A percentile compares a stretch with the other conserved stretches of the same genome.
Evolutionary conservation across 179 eudicot species (phyloP).

Genomic region (Beta lomatogona): DNA sequence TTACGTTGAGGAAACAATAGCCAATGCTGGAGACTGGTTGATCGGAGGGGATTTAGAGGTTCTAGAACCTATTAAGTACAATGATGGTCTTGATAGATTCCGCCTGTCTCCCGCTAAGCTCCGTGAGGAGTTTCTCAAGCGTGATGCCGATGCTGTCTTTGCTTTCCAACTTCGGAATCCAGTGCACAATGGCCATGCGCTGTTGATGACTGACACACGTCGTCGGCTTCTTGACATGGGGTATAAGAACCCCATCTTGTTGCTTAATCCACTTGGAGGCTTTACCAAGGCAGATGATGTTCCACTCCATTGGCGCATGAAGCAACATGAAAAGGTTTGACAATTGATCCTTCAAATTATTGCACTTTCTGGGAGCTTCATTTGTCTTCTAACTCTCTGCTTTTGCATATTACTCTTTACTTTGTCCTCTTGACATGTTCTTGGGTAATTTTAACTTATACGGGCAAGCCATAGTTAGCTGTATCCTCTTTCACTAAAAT

Average conservation of each 20-base stretch:
- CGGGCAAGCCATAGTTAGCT: background rate
- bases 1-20: constrained; percentile 79
- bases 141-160: constrained; percentile 95
- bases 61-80: constrained; percentile 75
- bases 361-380: background rate
- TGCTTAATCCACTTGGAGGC: constrained; percentile 96
- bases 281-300: constrained; percentile 93
- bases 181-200: constrained; percentile 95
- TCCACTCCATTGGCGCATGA: constrained; percentile 91
- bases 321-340: constrained; percentile 87
- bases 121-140: constrained; percentile 72
- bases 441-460: background rate
- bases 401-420: background rate
- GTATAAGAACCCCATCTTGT: constrained; percentile 77
- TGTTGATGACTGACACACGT: constrained; percentile 94
- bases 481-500: background rate
- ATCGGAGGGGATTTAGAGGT: constrained; percentile 96
- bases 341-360: background rate
- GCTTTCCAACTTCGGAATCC: constrained; percentile 98
- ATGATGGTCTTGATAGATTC: constrained; percentile 85
- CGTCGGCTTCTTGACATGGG: constrained; percentile 94
- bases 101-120: constrained; percentile 84
- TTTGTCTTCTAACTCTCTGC: background rate
- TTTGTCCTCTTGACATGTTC: background rate
- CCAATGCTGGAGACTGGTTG: constrained; percentile 83